These are phyloP conservation scores for Psilocybe subaeruginosa DNA, from an alignment of 768 basidiomycete genomes.

Conservation along the genomic window DNA sequence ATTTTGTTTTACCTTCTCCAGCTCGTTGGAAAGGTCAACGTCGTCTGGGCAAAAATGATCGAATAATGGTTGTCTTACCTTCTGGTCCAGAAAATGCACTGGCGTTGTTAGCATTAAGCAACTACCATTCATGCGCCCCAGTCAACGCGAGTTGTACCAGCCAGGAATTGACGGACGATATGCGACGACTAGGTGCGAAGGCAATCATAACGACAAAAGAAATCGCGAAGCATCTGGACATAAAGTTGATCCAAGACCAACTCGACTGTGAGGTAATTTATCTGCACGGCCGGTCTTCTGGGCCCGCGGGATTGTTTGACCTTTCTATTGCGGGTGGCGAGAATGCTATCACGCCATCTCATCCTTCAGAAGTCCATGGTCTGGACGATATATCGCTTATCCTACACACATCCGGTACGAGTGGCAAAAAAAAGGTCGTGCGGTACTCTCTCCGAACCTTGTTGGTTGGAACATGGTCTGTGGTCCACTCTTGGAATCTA, in stretches of 20 bases:
- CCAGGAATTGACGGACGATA: conserved; percentile 46
- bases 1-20: conserved; percentile 37
- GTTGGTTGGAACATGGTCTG: conserved; percentile 46
- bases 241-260: conserved; percentile 32
- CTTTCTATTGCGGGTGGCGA: conserved; percentile 32
- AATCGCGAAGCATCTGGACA: conserved; percentile 39
- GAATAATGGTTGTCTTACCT: conserved; percentile 47
- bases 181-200: conserved; percentile 37
- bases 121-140: conserved; percentile 49
- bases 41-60: conserved; percentile 43
- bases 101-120: conserved; percentile 44
- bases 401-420: conserved; percentile 64
- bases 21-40: conserved; percentile 26
- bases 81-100: conserved; percentile 50
- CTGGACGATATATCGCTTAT: conserved; percentile 53
- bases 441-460: conserved; percentile 45
- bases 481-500: conserved; percentile 46
- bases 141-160: conserved; percentile 50
- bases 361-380: conserved; percentile 34
- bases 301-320: conserved; percentile 44
- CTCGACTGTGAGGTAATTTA: conserved; percentile 43
- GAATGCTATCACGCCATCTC: conserved; percentile 9
- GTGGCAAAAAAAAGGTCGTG: conserved; percentile 55
- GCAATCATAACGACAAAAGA: conserved; percentile 46
- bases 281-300: conserved; percentile 32